Evolutionary conservation across 2,329 filamentous ascomycete genomes (phyloP).

Genomic region (Helicocarpus griseus): DNA sequence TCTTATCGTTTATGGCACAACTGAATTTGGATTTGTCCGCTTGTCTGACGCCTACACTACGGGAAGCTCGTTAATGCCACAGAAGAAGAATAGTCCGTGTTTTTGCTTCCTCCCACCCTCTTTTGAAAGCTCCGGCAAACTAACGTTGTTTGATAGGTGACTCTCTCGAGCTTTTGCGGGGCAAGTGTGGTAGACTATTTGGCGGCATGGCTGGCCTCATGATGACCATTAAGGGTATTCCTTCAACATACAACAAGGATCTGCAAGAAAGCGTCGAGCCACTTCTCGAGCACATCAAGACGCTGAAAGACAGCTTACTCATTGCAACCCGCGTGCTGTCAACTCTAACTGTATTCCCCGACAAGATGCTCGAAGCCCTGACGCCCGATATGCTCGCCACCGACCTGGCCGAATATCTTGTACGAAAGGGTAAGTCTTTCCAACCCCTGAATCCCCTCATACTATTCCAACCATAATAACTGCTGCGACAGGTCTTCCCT

Average conservation of each 20-base stretch:
- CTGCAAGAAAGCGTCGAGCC: constrained; percentile 80
- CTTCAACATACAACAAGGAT: constrained; percentile 83
- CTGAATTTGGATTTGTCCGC: constrained; percentile 66
- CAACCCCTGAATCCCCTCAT: too few relatives aligned
- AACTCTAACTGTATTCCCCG: constrained; percentile 58
- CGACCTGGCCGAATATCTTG: constrained; percentile 40
- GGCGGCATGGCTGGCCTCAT: constrained; percentile 74
- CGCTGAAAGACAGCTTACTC: constrained; percentile 65
- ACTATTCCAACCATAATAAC: neutral
- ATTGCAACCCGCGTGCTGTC: constrained; percentile 74
- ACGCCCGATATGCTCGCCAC: constrained; percentile 74
- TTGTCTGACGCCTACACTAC: constrained; percentile 74
- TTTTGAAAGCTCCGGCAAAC: neutral
- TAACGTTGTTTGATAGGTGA: constrained; percentile 32
- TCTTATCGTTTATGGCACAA: constrained; percentile 69
- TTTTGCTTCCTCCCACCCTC: neutral
- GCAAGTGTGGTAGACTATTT: constrained; percentile 66
- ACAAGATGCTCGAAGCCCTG: constrained; percentile 69
- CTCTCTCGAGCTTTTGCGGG: constrained; percentile 63
- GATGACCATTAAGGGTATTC: constrained; percentile 65
- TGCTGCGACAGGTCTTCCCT: constrained; percentile 47
- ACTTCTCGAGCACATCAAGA: constrained; percentile 77
- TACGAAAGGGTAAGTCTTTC: constrained; percentile 15
- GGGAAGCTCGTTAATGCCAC: constrained; percentile 67
- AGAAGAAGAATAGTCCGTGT: constrained; percentile 61